Base-by-base conservation (phyloP, 352 stramenopile species). In the Globisporangium cylindrosporum region DNA sequence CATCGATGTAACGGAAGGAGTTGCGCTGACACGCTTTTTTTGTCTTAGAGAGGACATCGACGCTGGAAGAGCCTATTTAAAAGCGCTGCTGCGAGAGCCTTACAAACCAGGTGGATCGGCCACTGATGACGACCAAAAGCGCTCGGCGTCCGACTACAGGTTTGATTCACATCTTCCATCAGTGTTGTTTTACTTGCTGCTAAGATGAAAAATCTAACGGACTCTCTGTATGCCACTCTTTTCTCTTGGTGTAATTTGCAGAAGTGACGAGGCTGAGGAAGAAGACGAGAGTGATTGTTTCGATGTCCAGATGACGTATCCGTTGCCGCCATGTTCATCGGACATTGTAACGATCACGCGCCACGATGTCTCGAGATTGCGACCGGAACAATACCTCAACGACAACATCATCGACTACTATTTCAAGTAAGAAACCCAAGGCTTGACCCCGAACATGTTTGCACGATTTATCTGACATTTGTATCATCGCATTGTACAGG, bases 361-460 rank as follows among this genome's bases (percentile, higher is more conserved):
- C 15, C 67, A 75, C 4, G 88, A 95, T 69, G 70, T 93, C 8
- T 72, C 64, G 14, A 72, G 86, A 3, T 61, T 94, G 22, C 79
- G 86, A 48, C 86, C 88, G 12, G 76, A 71, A 7, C 87, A 92
- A 53, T 97, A 97, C 68, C 74, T 97, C 57, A 97, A 97, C 72
- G 91, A 97, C 75, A 97, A 93, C 72, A 87, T 97, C 57, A 92
- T 97, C 68, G 90, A 97, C 66, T 96, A 96, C 65, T 95, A 95
- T 56, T 88, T 97, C 71, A 97, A 96, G 90, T 94, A 81, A 54
- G 82, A 68, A 10, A n/a, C n/a, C 4, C 15, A 20, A n/a, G 41
- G 15, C 4, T 49, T 49, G 41, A n/a, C 5, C 41, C 10, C 22
- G 9, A 15, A 5, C 5, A 24, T 38, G 24, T 38, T 12, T 59